Conservation (phyloP, 768 basidiomycete genomes). For the Roridomyces roridus region DNA sequence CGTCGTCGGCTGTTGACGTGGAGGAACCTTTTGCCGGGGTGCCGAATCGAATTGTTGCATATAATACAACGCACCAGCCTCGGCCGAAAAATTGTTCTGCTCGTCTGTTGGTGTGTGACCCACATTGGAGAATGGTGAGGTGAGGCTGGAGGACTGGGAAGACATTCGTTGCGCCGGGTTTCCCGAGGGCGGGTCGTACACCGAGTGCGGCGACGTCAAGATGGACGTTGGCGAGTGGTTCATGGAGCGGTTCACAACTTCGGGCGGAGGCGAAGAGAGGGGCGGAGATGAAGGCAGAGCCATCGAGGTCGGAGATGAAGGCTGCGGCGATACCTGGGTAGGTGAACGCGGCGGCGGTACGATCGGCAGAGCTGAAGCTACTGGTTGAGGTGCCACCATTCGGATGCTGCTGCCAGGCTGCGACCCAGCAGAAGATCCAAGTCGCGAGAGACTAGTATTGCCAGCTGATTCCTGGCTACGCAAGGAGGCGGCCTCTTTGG, state of each 20-base stretch:
- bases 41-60: conserved; percentile 62
- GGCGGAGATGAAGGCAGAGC: not conserved
- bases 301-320: not conserved
- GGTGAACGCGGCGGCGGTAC: not conserved
- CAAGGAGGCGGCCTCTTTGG: conserved; percentile 1
- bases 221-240: conserved; percentile 32
- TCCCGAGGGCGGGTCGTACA: conserved; percentile 9
- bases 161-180: conserved; percentile 11
- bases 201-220: conserved; percentile 41
- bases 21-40: conserved; percentile 24
- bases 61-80: conserved; percentile 72
- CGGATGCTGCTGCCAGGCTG: conserved; percentile 12
- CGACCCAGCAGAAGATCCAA: conserved; percentile 43
- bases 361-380: not conserved
- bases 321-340: not conserved
- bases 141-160: conserved; percentile 33
- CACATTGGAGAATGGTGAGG: conserved; percentile 44
- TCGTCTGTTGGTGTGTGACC: conserved; percentile 33
- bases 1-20: conserved; percentile 50
- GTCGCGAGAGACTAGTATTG: conserved; percentile 35
- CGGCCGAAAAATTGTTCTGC: conserved; percentile 48
- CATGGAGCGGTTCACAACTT: conserved; percentile 17
- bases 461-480: conserved; percentile 43
- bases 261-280: not conserved
- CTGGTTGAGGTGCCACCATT: conserved; percentile 12